A percentile compares a stretch with the other conserved stretches of the same genome.
Conservation (phyloP, 495 filamentous ascomycete genomes). For the Lophium mytilinum region DNA sequence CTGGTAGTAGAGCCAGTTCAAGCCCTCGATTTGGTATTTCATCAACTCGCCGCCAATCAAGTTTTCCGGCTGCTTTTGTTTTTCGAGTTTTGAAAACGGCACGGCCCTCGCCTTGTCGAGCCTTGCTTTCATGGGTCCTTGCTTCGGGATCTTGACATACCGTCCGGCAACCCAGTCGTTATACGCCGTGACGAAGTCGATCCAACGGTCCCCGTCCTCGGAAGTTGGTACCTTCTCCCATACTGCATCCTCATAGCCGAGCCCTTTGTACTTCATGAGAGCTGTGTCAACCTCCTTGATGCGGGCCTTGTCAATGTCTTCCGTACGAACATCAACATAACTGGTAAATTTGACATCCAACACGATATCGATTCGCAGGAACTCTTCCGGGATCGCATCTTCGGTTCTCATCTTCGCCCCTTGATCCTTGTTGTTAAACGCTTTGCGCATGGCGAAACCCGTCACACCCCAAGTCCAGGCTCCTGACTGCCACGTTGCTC, state of each 20-base stretch:
- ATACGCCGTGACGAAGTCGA: slow-evolving; percentile 76
- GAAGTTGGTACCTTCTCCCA: slow-evolving; percentile 79
- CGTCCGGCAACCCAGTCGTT: slow-evolving; percentile 71
- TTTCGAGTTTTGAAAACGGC: slow-evolving; percentile 59
- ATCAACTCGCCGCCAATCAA: slow-evolving; percentile 76
- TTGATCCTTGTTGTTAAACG: slow-evolving; percentile 65
- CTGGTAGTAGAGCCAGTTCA: slow-evolving; percentile 96
- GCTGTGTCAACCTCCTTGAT: slow-evolving; percentile 63
- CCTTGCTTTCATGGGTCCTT: slow-evolving; percentile 47
- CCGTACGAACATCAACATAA: slow-evolving; percentile 42
- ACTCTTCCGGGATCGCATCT: slow-evolving; percentile 80
- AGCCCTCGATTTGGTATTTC: slow-evolving; percentile 85
- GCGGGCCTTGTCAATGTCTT: slow-evolving; percentile 55
- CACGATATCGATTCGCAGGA: slow-evolving; percentile 76
- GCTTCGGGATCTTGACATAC: slow-evolving; percentile 54
- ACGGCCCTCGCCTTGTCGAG: slow-evolving; percentile 52
- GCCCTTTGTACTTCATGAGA: slow-evolving; percentile 86
- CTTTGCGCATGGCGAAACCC: slow-evolving; percentile 51
- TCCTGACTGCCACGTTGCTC: slow-evolving; percentile 76
- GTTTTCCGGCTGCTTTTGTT: slow-evolving; percentile 63
- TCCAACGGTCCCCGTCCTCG: slow-evolving; percentile 60
- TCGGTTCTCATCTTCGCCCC: slow-evolving; percentile 61
- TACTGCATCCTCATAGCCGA: slow-evolving; percentile 83
- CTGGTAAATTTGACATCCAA: slow-evolving; percentile 64
- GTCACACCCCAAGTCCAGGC: slow-evolving; percentile 82